phyloP scores from a whole-genome alignment of 2,329 filamentous ascomycete genomes.

The Teratosphaeria zuluensis region DNA sequence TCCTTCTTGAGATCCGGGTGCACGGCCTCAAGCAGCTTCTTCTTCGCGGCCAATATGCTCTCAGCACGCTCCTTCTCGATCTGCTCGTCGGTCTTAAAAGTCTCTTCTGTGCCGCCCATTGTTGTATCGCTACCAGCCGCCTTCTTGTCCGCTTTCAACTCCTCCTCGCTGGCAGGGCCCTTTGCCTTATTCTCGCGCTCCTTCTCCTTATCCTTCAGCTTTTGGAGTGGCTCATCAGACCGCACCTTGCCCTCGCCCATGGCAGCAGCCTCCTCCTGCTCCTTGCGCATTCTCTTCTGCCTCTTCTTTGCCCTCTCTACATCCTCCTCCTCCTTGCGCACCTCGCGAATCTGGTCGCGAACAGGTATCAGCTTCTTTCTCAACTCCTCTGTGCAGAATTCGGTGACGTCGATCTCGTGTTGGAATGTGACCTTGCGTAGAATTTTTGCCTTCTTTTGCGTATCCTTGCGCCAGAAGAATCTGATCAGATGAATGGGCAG shows the following conservation, averaged over 20 bases:
- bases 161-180: conserved; percentile 30
- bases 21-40: conserved; percentile 73
- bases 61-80: conserved; percentile 76
- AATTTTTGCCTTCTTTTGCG: conserved; percentile 98
- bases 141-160: conserved; percentile 35
- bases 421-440: conserved; percentile 98
- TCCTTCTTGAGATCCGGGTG: conserved; percentile 65
- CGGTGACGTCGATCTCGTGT: conserved; percentile 80
- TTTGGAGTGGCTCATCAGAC: conserved; percentile 63
- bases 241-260: conserved; percentile 18
- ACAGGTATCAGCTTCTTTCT: conserved; percentile 76
- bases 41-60: conserved; percentile 69
- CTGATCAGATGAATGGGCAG: conserved; percentile 94
- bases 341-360: conserved; percentile 90
- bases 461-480: conserved; percentile 95
- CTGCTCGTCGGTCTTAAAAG: conserved; percentile 90
- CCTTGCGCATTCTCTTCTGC: conserved; percentile 61
- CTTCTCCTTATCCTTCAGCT: conserved; percentile 70
- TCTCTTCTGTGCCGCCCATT: conserved; percentile 64
- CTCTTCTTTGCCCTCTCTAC: conserved; percentile 85
- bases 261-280: conserved; percentile 41
- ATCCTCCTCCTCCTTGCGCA: conserved; percentile 91
- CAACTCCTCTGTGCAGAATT: conserved; percentile 90
- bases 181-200: conserved; percentile 30
- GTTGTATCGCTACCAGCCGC: conserved; percentile 55